Conservation (phyloP, 805 yeast species). For the Millerago galiae region DNA sequence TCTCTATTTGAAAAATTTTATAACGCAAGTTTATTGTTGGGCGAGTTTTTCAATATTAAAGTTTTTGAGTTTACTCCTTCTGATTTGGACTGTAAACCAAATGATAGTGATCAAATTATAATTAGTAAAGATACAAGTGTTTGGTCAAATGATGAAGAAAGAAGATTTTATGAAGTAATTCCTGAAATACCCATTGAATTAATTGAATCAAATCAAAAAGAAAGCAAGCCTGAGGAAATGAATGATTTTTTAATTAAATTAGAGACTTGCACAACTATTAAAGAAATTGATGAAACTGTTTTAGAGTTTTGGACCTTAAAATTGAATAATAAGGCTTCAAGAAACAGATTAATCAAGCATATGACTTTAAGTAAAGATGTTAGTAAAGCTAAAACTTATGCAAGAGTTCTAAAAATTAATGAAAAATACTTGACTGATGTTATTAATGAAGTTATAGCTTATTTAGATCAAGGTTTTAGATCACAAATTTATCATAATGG, state of each 20-base stretch:
- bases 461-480: slow-evolving; percentile 54
- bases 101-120: slow-evolving; percentile 20
- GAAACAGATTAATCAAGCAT: slow-evolving; percentile 50
- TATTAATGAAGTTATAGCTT: slow-evolving; percentile 43
- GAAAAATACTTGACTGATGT: slow-evolving; percentile 42
- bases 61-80: slow-evolving; percentile 29
- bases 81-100: slow-evolving; percentile 20
- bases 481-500: slow-evolving; percentile 49
- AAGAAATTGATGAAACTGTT: slow-evolving; percentile 44
- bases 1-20: slow-evolving; percentile 41
- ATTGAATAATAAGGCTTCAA: slow-evolving; percentile 69
- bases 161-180: slow-evolving; percentile 53
- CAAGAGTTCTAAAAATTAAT: slow-evolving; percentile 65
- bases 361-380: slow-evolving; percentile 44
- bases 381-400: slow-evolving; percentile 42
- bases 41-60: slow-evolving; percentile 33
- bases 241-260: slow-evolving; percentile 36
- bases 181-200: slow-evolving; percentile 36
- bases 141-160: slow-evolving; percentile 67
- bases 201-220: slow-evolving; percentile 25
- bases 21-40: slow-evolving; percentile 35
- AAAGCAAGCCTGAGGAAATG: slow-evolving; percentile 30
- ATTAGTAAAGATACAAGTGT: slow-evolving; percentile 26
- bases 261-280: slow-evolving; percentile 36
- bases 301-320: slow-evolving; percentile 40